Evolutionary conservation across 1,284 basidiomycete species (phyloP).

Genomic region (Cerioporus squamosus): DNA sequence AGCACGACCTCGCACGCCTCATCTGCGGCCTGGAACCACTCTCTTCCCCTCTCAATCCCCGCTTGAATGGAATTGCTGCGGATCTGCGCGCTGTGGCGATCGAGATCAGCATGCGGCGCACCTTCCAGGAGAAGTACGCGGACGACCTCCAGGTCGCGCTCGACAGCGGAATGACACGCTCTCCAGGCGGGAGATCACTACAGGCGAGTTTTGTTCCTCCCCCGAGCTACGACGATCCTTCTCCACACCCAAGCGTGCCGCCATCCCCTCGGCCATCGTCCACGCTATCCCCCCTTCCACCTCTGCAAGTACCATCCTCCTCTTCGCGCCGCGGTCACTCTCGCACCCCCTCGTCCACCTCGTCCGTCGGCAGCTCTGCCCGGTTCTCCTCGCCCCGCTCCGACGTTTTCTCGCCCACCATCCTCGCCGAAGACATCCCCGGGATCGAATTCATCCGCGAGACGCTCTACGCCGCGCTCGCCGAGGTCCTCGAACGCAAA

Average conservation of each 20-base stretch:
- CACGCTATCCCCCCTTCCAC: conserved; percentile 8
- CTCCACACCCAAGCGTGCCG: conserved; percentile 11
- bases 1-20: conserved; percentile 80
- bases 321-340: conserved; percentile 28
- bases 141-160: conserved; percentile 76
- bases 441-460: conserved; percentile 79
- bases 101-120: conserved; percentile 79
- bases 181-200: conserved; percentile 32
- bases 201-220: conserved; percentile 76
- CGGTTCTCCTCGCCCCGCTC: conserved; percentile 13
- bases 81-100: conserved; percentile 79
- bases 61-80: conserved; percentile 65
- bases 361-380: conserved; percentile 18
- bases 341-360: conserved; percentile 30
- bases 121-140: conserved; percentile 79
- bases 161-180: conserved; percentile 52
- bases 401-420: conserved; percentile 35
- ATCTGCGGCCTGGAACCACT: conserved; percentile 69
- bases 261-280: conserved; percentile 6
- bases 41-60: conserved; percentile 39
- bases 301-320: conserved; percentile 8
- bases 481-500: conserved; percentile 62
- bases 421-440: conserved; percentile 59
- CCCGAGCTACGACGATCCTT: conserved; percentile 58
- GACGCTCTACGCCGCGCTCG: conserved; percentile 79